Evolutionary conservation across 2,329 filamentous ascomycete species (phyloP), one percentile per base, ranked within the genome.

Genomic region (Aspergillus latus): DNA sequence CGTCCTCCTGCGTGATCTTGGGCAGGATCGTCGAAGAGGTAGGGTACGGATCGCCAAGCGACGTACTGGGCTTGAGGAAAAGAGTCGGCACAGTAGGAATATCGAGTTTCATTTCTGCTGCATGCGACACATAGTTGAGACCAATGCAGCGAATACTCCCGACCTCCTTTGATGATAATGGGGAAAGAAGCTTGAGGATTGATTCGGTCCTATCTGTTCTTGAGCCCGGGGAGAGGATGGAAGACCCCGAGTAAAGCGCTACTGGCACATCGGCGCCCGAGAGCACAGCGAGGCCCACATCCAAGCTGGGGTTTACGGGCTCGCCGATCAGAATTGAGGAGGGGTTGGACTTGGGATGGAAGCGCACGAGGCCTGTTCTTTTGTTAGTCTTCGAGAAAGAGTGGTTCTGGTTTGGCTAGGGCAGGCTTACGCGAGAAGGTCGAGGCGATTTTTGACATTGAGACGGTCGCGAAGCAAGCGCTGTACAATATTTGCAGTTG

Each of bases 81-180:
- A 86, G 69, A 4, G 80, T 82, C 1, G 84, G 83, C 15, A 84
- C 74, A 0, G 75, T 73, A 0, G 84, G 83, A 30, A 84, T 73
- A 4, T 74, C 64, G 64, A 84, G 75, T 46, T 77, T 76, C 61
- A 82, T 79, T 64, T 85, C 82, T 15, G 74, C 75, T 28, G 79
- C 80, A 59, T 79, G 80, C 16, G 76, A 75, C 47, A 70, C 73
- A 66, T 82, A 82, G 59, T 86, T 85, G 59, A 86, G 62, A 0
- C 83, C 83, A 59, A 86, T 82, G 63, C 83, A 84, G 45, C 82
- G 76, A 50, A 86, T 83, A 0, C 82, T 80, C 26, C 82, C 82
- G 49, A 82, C 78, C 61, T 84, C 81, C 16, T 65, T 64, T 52
- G 73, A 69, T 1, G 77, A 66, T 21, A 84, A 61, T 6, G 82